Conservation (phyloP, 2,329 filamentous ascomycete genomes). For the Botrytis medusae region DNA sequence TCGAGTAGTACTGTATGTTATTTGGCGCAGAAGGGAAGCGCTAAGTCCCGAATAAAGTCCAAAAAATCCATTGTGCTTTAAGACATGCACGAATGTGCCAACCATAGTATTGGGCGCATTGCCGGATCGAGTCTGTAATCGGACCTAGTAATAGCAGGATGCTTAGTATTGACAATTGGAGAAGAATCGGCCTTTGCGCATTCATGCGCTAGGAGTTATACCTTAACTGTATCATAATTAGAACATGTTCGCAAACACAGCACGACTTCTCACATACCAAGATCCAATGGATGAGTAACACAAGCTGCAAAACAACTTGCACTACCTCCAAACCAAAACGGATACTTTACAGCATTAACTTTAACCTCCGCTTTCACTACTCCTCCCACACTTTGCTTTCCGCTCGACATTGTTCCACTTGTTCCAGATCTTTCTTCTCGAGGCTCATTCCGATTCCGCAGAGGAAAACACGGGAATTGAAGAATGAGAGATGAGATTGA, state of each 20-base stretch:
- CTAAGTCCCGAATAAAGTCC: conserved; percentile 91
- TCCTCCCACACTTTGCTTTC: conserved; percentile 21
- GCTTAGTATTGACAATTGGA: conserved; percentile 12
- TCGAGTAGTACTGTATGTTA: conserved; percentile 93
- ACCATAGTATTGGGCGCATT: conserved; percentile 78
- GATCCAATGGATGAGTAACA: conserved; percentile 90
- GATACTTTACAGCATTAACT: conserved; percentile 53
- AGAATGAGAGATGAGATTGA: not conserved
- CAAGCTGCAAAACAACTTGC: conserved; percentile 88
- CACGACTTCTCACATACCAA: conserved; percentile 58
- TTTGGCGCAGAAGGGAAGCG: conserved; percentile 86
- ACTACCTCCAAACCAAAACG: conserved; percentile 96
- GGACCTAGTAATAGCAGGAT: conserved; percentile 57
- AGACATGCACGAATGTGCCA: conserved; percentile 80
- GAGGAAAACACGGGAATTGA: not conserved
- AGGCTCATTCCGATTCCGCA: conserved; percentile 19
- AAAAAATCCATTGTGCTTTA: conserved; percentile 70
- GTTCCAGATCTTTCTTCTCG: conserved; percentile 34
- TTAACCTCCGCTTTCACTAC: conserved; percentile 25
- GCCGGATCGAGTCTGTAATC: conserved; percentile 78
- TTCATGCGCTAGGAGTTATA: conserved; percentile 25
- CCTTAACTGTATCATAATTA: conserved; percentile 32
- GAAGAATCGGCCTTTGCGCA: conserved; percentile 2
- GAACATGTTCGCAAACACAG: conserved; percentile 8
- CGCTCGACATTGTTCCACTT: conserved; percentile 25